phyloP scores from a whole-genome alignment of 768 basidiomycete species.

The Termitomyces sp. region DNA sequence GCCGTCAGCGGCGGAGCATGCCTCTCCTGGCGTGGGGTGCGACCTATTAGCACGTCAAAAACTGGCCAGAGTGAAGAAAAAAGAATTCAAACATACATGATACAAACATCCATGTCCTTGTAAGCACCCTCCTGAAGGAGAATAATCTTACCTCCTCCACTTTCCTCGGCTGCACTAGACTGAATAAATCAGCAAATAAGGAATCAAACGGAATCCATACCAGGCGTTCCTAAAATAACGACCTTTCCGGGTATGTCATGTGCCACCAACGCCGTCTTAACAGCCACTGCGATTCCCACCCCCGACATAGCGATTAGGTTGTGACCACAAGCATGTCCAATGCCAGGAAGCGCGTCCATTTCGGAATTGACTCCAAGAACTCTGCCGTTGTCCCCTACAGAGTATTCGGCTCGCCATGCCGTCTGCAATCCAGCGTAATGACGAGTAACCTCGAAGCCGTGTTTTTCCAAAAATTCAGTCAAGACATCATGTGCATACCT shows the following conservation, averaged over 20 bases:
- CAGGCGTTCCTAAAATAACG: constrained; percentile 74
- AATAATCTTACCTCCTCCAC: constrained; percentile 70
- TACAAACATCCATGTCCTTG: constrained; percentile 71
- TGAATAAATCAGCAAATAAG: constrained; percentile 3
- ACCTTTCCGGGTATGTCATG: constrained; percentile 62
- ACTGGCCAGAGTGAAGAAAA: not conserved
- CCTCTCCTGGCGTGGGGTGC: constrained; percentile 59
- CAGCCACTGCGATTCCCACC: constrained; percentile 66
- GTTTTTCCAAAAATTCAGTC: constrained; percentile 57
- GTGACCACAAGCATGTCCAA: constrained; percentile 74
- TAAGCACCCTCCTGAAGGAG: constrained; percentile 75
- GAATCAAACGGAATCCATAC: constrained; percentile 24
- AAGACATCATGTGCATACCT: constrained; percentile 72
- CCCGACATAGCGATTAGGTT: constrained; percentile 80
- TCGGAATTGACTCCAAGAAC: constrained; percentile 77
- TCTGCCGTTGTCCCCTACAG: constrained; percentile 51
- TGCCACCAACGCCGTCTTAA: constrained; percentile 61
- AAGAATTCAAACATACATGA: constrained; percentile 46
- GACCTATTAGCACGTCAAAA: constrained; percentile 42
- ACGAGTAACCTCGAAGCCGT: constrained; percentile 66
- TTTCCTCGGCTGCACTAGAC: constrained; percentile 59
- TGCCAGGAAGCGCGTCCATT: constrained; percentile 58
- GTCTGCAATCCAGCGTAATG: constrained; percentile 69
- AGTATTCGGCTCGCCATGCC: constrained; percentile 74
- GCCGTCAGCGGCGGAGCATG: constrained; percentile 43